Conservation (phyloP, 345 rosid genomes). For the Acer campestre region DNA sequence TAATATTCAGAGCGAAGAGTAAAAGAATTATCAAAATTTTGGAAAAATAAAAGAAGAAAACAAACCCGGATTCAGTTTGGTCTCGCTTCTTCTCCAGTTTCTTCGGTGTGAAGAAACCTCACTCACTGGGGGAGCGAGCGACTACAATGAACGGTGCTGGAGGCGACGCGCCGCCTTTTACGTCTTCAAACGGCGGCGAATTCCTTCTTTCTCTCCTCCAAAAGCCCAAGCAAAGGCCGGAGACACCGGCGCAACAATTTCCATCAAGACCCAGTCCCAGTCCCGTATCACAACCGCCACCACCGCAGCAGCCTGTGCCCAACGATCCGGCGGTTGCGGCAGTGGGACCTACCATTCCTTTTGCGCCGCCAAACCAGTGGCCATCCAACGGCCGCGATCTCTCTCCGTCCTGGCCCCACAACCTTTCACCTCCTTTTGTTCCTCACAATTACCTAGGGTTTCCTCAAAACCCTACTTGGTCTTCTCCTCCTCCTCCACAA, state of each 20-base stretch:
- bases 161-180: slow-evolving; percentile 49
- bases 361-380: slow-evolving; percentile 33
- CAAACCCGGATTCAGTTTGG: background rate
- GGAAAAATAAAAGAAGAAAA: background rate
- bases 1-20: background rate
- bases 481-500: slow-evolving; percentile 13
- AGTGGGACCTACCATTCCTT: slow-evolving; percentile 57
- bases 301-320: slow-evolving; percentile 30
- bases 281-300: slow-evolving; percentile 27
- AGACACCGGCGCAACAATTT: slow-evolving; percentile 24
- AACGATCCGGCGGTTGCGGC: slow-evolving; percentile 90
- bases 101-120: slow-evolving; percentile 16
- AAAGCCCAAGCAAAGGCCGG: slow-evolving; percentile 39
- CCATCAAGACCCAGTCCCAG: slow-evolving; percentile 6
- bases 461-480: slow-evolving; percentile 41
- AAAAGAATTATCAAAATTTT: background rate
- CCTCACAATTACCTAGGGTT: slow-evolving; percentile 58
- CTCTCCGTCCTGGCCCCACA: slow-evolving; percentile 26
- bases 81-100: background rate
- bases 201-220: slow-evolving; percentile 80
- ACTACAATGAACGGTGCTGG: slow-evolving; percentile 61
- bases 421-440: slow-evolving; percentile 35
- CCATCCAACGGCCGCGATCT: slow-evolving; percentile 50
- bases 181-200: slow-evolving; percentile 65
- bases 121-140: background rate